Conservation (phyloP, 345 rosid genomes). For the Eucalyptus rudis region DNA sequence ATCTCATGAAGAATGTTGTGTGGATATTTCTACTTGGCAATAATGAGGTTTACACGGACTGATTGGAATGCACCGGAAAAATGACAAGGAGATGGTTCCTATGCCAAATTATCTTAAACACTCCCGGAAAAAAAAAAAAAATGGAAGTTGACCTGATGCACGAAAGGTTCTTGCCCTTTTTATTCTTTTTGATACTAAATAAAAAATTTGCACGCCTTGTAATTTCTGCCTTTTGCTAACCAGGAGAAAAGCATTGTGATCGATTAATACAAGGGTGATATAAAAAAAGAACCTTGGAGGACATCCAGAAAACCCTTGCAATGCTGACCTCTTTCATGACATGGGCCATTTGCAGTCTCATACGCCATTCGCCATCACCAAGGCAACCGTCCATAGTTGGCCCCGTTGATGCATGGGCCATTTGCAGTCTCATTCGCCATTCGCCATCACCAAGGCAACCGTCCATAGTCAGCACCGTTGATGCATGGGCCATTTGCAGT, state of each 20-base stretch:
- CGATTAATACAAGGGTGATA: not conserved
- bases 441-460: too few species aligned
- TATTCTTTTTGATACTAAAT: not conserved
- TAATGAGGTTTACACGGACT: not conserved
- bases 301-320: not conserved
- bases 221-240: not conserved
- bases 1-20: not conserved
- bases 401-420: too few species aligned
- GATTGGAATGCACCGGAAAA: not conserved
- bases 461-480: too few species aligned
- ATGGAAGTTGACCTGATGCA: not conserved
- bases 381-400: not conserved
- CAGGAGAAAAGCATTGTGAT: not conserved
- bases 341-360: not conserved
- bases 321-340: not conserved
- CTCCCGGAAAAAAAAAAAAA: not conserved
- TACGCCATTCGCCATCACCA: not conserved
- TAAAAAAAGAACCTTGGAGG: not conserved
- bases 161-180: not conserved
- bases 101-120: not conserved
- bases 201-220: not conserved
- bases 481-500: too few species aligned
- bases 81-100: not conserved
- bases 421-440: too few species aligned
- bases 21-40: not conserved